Evolutionary conservation across 1,139 yeast genomes (phyloP).

Genomic region (Geotrichum aggregatum): DNA sequence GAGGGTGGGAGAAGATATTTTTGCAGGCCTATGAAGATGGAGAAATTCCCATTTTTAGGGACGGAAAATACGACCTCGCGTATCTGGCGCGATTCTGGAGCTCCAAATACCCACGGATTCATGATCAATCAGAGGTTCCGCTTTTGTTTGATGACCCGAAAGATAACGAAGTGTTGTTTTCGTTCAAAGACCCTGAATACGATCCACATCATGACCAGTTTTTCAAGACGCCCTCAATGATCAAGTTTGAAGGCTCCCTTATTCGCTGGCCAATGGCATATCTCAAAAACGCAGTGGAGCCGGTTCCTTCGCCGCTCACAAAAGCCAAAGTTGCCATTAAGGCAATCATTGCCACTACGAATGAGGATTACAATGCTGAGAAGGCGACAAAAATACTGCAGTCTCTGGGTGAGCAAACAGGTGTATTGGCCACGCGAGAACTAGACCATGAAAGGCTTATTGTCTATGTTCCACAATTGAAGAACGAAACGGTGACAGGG

Average conservation of each 20-base stretch:
- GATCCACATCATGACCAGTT: conserved; percentile 25
- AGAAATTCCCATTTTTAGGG: conserved; percentile 41
- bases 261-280: conserved; percentile 14
- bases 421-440: conserved; percentile 50
- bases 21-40: conserved; percentile 51
- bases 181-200: conserved; percentile 9
- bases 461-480: conserved; percentile 47
- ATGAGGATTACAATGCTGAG: conserved; percentile 45
- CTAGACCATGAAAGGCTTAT: conserved; percentile 55
- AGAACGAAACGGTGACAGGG: conserved; percentile 37
- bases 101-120: conserved; percentile 43
- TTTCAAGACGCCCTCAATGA: conserved; percentile 30
- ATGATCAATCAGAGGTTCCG: conserved; percentile 36
- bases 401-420: conserved; percentile 43
- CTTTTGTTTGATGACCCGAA: conserved; percentile 37
- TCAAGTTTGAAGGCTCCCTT: conserved; percentile 32
- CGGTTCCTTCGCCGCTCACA: conserved; percentile 9
- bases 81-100: conserved; percentile 57
- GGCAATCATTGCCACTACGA: conserved; percentile 59
- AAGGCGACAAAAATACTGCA: conserved; percentile 46
- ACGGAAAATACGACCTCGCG: conserved; percentile 48
- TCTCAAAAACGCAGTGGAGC: conserved; percentile 23
- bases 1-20: conserved; percentile 58
- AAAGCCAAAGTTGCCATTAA: conserved; percentile 41
- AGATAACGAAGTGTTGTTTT: conserved; percentile 10